Conservation (phyloP, 2,329 filamentous ascomycete genomes). For the Xylariaceae sp. region DNA sequence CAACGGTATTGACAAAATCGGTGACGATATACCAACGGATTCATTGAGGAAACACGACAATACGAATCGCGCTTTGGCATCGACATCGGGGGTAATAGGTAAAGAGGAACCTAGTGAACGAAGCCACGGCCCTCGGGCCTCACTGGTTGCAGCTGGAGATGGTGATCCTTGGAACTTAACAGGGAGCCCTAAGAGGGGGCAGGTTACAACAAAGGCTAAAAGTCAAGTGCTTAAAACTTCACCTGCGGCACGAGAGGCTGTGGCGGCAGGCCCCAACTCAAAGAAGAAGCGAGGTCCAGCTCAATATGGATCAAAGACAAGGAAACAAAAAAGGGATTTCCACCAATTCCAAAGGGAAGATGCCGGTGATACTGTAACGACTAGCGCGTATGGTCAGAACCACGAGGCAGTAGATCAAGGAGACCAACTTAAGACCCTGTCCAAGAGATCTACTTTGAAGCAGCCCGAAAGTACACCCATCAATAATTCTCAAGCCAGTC, state of each 20-base stretch:
- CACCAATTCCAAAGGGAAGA: conserved; percentile 6
- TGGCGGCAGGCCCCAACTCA: conserved; percentile 12
- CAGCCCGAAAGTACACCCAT: background rate
- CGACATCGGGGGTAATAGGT: background rate
- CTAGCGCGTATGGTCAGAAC: background rate
- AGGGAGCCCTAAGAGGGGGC: conserved; percentile 1
- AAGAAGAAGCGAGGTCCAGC: conserved; percentile 25
- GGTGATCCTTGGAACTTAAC: conserved; percentile 4
- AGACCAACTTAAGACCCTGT: background rate
- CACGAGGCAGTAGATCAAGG: background rate
- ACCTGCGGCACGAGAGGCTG: background rate
- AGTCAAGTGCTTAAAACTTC: background rate
- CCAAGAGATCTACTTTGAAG: background rate
- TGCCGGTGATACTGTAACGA: background rate
- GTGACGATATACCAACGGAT: background rate
- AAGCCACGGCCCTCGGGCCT: background rate
- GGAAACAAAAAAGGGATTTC: background rate
- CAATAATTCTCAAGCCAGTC: background rate
- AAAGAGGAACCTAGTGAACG: background rate
- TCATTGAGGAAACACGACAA: background rate
- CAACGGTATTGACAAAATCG: background rate
- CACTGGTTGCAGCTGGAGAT: background rate
- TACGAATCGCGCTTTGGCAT: too few relatives aligned
- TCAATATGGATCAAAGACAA: conserved; percentile 1
- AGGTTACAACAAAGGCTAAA: background rate